phyloP scores from a whole-genome alignment of 257 asterid genomes.

The Ligustrum vulgare region DNA sequence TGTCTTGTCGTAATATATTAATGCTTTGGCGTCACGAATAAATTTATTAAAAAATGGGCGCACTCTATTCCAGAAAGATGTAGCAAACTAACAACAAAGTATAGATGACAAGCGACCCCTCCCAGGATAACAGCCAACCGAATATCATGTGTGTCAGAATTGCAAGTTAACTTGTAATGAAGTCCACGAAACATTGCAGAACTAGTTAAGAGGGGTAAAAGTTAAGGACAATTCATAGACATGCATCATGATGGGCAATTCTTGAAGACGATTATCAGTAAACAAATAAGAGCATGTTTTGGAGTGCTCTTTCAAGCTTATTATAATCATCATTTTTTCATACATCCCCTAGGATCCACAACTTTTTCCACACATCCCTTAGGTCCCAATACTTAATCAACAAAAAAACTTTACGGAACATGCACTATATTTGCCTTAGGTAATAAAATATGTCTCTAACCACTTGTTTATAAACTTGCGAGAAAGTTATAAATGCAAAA shows the following conservation, averaged over 20 bases:
- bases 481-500: neutral
- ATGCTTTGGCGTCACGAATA: neutral
- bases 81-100: neutral
- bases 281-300: slow-evolving; percentile 1
- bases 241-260: slow-evolving; percentile 9
- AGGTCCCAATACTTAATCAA: too few species aligned
- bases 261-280: neutral
- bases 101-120: neutral
- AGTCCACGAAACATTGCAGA: neutral
- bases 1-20: neutral
- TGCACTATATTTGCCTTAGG: neutral
- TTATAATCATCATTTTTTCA: too few species aligned
- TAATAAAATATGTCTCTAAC: neutral
- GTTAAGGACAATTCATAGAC: neutral
- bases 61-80: neutral
- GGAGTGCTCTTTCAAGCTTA: too few species aligned
- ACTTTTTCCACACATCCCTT: too few species aligned
- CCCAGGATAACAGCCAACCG: neutral
- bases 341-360: too few species aligned
- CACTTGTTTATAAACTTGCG: neutral
- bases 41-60: neutral
- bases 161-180: slow-evolving; percentile 3
- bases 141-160: neutral
- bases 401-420: too few species aligned
- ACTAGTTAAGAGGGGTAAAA: neutral